These are phyloP conservation scores for Ophiorrhiza pumila DNA, from an alignment of 257 asterid species.

Conservation along the genomic window DNA sequence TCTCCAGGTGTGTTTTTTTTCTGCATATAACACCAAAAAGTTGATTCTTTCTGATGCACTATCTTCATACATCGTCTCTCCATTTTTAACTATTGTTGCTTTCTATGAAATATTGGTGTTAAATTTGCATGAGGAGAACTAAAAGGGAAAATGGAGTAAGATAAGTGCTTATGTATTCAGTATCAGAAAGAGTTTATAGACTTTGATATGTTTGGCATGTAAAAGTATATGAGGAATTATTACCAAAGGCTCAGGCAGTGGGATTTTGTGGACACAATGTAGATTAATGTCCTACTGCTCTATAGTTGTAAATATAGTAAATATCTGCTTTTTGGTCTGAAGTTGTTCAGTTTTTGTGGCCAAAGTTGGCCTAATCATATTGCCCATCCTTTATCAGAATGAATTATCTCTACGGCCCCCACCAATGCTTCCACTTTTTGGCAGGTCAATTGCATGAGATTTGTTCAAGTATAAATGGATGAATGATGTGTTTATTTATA, in stretches of 20 bases:
- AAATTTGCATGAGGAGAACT: background rate
- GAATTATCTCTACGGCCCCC: background rate
- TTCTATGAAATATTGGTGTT: background rate
- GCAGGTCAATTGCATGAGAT: background rate
- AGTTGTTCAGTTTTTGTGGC: background rate
- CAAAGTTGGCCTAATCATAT: background rate
- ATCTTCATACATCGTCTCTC: background rate
- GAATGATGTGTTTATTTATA: background rate
- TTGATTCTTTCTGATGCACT: background rate
- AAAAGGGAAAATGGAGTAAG: background rate
- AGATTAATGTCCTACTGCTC: background rate
- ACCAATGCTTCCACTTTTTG: background rate
- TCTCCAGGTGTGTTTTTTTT: constrained; percentile 58
- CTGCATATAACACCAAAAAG: background rate
- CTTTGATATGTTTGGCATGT: background rate
- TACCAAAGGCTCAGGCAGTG: background rate
- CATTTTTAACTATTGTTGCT: background rate
- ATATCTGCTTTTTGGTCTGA: background rate
- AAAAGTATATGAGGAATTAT: no score
- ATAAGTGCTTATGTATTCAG: background rate
- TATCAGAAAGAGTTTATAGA: background rate
- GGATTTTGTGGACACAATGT: background rate
- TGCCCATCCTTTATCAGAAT: background rate
- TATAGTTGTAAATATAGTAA: background rate
- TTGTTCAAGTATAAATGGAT: background rate